These are phyloP conservation scores for Pseudopithomyces maydicus DNA, from an alignment of 2,329 filamentous ascomycete species.

Conservation along the genomic window DNA sequence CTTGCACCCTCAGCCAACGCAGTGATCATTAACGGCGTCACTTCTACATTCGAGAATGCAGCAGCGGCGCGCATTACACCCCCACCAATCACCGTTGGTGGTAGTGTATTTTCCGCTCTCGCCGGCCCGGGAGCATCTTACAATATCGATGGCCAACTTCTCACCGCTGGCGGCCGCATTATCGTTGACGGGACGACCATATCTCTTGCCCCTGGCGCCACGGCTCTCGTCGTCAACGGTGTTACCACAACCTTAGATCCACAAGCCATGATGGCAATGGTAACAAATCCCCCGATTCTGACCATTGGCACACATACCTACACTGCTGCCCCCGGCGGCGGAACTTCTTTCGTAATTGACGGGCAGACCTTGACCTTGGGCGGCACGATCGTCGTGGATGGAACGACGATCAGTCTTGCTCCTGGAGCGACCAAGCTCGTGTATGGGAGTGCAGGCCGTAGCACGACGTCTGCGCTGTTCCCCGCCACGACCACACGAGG, in stretches of 20 bases:
- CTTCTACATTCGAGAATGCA: slow-evolving; percentile 35
- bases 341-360: slow-evolving; percentile 44
- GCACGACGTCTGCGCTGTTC: slow-evolving; percentile 43
- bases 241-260: slow-evolving; percentile 25
- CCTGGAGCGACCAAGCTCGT: slow-evolving; percentile 44
- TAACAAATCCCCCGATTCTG: slow-evolving; percentile 36
- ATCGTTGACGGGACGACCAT: slow-evolving; percentile 40
- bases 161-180: slow-evolving; percentile 47
- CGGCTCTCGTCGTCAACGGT: slow-evolving; percentile 39
- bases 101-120: slow-evolving; percentile 31
- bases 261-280: neutral
- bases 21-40: slow-evolving; percentile 39
- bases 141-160: slow-evolving; percentile 41
- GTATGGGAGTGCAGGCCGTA: slow-evolving; percentile 40
- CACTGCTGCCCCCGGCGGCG: slow-evolving; percentile 28
- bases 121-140: slow-evolving; percentile 41
- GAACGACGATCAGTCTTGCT: slow-evolving; percentile 41
- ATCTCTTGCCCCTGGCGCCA: slow-evolving; percentile 37
- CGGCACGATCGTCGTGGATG: slow-evolving; percentile 36
- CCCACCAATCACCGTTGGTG: slow-evolving; percentile 38
- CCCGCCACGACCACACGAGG: slow-evolving; percentile 42
- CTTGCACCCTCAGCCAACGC: slow-evolving; percentile 34
- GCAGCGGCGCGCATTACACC: slow-evolving; percentile 25
- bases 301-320: slow-evolving; percentile 38
- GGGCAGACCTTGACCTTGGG: slow-evolving; percentile 48